Evolutionary conservation across 768 basidiomycete genomes (phyloP), one percentile per base, ranked within the genome.

Genomic region (Lactarius akahatsu): DNA sequence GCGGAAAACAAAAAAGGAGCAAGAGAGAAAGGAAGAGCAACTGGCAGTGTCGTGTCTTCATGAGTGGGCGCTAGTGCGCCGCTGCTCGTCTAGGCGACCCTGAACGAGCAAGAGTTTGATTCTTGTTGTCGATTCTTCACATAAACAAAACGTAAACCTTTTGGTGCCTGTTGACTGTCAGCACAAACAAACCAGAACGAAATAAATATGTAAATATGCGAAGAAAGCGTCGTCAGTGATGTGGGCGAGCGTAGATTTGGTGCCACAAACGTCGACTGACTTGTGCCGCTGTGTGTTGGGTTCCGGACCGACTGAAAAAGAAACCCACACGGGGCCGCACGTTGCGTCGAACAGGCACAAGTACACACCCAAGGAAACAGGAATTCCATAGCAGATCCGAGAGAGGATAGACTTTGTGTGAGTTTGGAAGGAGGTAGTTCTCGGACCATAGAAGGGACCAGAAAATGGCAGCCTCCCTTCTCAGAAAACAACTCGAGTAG

Each of bases 401-500:
- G 47, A 13, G 6, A 23, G 8, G 18, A 50, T 50, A 50, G 23
- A 50, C 50, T 50, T 26, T 50, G 50, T 50, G 4, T 0, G 23
- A 26, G 23, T 50, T 15, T 13, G 23, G 5, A 26, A 15, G 11
- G 23, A 50, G 50, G 23, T 11, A 13, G 23, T 50, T 50, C n/a
- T 23, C 13, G 13, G 23, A 7, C n/a, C 4, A 26, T 26, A 26
- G 13, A 15, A 50, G n/a, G 20, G n/a, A 23, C 10, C 45, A 47
- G 20, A 47, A 50, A 7, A 26, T 26, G 23, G 50, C 13, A 15
- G 23, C 11, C 23, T 15, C 50, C 23, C 5, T 26, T 26, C n/a
- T 47, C n/a, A 50, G 13, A 50, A 50, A 11, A 26, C 50, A 50
- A 50, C 50, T 50, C 47, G 47, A 50, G 47, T 50, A 50, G 47